Base-by-base conservation (phyloP, 805 yeast genomes). In the Kluyveromyces aestuarii region DNA sequence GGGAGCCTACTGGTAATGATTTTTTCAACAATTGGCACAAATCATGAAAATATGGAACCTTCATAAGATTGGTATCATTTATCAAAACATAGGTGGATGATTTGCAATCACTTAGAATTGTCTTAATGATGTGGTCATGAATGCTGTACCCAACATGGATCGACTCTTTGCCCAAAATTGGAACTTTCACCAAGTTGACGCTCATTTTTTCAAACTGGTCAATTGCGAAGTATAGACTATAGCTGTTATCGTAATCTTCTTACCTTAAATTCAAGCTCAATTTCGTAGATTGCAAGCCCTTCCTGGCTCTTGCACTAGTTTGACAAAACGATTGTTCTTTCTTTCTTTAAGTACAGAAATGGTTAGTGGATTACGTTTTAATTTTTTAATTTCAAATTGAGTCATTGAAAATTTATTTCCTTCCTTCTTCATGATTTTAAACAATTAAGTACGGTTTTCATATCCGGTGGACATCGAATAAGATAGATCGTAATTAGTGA, bases 11-110 rank as follows among this genome's bases (percentile, higher is more conserved):
- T 0, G 83, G 79, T 47, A 82, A 64, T 36, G 60, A 54, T 1
- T 58, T 59, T 37, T 67, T 61, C 59, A 86, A 77, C 27, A 71
- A 72, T 1, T 58, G 51, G 6, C 63, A 61, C 54, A 81, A 75
- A 7, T 71, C 66, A 27, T 70, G 71, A 58, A 81, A 78, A 57
- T 82, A 84, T 27, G 79, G 78, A n/a, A 84, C 77, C 51, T 78
- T 71, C 39, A 74, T 79, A 59, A 93, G 75, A 68, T 93, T 87
- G 27, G 85, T 70, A 67, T 93, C 99, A 37, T 96, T 87, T 54
- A 93, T 77, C 51, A 93, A 72, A 51, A 90, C 96, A 70, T 93
- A 93, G 10, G 98, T 91, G 6, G 97, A 88, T 7, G 97, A 87
- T 45, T 81, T 76, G 58, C 82, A 74, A 33, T 74, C 73, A 9